Base-by-base conservation (phyloP, 2,329 filamentous ascomycete species). In the Aspergillus quadricinctus region DNA sequence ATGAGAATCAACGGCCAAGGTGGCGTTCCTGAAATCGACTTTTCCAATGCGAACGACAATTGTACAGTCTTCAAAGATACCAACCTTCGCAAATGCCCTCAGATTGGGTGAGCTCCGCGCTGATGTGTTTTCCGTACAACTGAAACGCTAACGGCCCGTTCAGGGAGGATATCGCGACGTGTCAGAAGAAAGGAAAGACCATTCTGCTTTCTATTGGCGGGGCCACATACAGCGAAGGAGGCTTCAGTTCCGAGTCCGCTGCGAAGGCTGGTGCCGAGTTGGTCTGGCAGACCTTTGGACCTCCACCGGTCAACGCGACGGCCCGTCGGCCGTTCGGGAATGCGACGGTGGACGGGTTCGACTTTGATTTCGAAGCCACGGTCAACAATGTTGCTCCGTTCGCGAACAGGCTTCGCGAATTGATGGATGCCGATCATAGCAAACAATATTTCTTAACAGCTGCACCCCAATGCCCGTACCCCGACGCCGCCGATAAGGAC, bases 201-300 rank as follows among this genome's bases (percentile, higher is more conserved):
- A 86, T 92, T 61, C 69, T 90, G 48, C 78, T 92, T 9, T 90
- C 88, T 2, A 78, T 92, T 48, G 88, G 88, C 19, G 88, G 89
- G 31, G 84, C 84, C 2, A 87, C 86, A 1, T 89, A 89, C 70
- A 83, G 77, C 19, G 86, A 89, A 69, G 86, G 84, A 31, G 87
- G 87, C 27, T 89, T 89, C 75, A 66, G 72, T 40, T 81, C 78
- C n/a, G 63, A 76, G 1, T 61, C 72, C 0, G 80, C 77, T 0
- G 87, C 87, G 5, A 69, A 77, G 21, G 67, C 75, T 1, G 82
- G 82, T 2, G 88, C 88, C 0, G 73, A 87, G 53, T 77, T 81
- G 21, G 75, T 92, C 55, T 92, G 88, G 88, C 77, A 82, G 51
- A 87, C 86, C 60, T 91, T 90, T 69, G 88, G 88, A 2, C 85